Conservation (phyloP, 495 filamentous ascomycete species). For the Penicillium paxilli region DNA sequence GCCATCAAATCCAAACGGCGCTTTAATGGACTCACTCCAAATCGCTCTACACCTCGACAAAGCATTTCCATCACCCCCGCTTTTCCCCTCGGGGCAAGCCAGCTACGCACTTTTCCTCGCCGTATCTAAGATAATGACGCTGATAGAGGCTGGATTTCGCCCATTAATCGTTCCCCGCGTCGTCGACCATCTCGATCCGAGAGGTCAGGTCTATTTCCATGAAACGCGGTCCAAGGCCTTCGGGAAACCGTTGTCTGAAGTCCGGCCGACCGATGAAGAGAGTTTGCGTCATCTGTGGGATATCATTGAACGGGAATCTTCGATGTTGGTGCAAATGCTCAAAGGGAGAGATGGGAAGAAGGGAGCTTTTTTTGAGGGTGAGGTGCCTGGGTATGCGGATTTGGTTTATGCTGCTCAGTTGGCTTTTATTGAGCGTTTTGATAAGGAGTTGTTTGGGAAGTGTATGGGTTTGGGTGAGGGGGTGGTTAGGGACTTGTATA, state of each 20-base stretch:
- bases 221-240: conserved; percentile 23
- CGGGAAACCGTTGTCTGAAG: conserved; percentile 28
- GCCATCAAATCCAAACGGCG: conserved; percentile 18
- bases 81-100: conserved; percentile 30
- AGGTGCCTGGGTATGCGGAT: conserved; percentile 27
- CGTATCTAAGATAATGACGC: conserved; percentile 2
- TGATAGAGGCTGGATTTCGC: not conserved
- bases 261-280: conserved; percentile 18
- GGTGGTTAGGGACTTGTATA: conserved; percentile 20
- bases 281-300: conserved; percentile 9
- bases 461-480: conserved; percentile 20
- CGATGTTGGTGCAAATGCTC: conserved; percentile 15
- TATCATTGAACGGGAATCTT: conserved; percentile 9
- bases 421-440: conserved; percentile 25
- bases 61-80: conserved; percentile 25
- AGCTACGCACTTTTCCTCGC: conserved; percentile 21
- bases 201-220: conserved; percentile 25
- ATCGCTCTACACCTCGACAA: conserved; percentile 37
- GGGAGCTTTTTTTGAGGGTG: conserved; percentile 25
- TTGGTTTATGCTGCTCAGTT: conserved; percentile 9
- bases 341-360: conserved; percentile 21
- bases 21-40: conserved; percentile 33
- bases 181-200: conserved; percentile 19
- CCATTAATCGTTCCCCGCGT: conserved; percentile 18
- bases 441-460: conserved; percentile 18